Conservation (phyloP, 768 basidiomycete species). For the Naganishia onofrii region DNA sequence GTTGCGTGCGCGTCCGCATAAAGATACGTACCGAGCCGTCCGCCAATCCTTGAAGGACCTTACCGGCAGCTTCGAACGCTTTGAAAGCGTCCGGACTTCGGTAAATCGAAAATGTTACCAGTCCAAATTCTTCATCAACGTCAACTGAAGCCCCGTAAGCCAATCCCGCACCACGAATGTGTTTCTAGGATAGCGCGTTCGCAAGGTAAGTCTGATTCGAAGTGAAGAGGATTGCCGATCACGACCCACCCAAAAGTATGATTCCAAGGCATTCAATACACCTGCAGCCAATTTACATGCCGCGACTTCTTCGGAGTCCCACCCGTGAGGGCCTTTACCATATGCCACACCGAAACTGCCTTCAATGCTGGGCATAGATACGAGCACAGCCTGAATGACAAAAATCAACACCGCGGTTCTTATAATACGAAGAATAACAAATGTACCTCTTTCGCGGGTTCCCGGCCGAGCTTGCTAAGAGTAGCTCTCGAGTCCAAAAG, state of each 20-base stretch:
- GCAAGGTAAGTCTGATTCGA: background rate
- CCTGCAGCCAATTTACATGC: slow-evolving; percentile 80
- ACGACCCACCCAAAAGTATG: slow-evolving; percentile 77
- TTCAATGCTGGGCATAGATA: slow-evolving; percentile 89
- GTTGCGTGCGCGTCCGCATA: slow-evolving; percentile 21
- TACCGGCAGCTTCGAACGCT: slow-evolving; percentile 76
- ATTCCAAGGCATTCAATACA: slow-evolving; percentile 87
- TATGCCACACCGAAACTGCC: slow-evolving; percentile 80
- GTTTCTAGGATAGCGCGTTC: slow-evolving; percentile 26
- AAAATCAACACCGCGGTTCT: background rate
- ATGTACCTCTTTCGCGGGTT: slow-evolving; percentile 68
- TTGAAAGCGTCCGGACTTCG: slow-evolving; percentile 56
- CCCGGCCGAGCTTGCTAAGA: slow-evolving; percentile 70
- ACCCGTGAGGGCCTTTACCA: slow-evolving; percentile 74
- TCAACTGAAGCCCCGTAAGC: slow-evolving; percentile 85
- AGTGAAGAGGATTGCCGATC: background rate
- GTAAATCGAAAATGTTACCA: slow-evolving; percentile 23
- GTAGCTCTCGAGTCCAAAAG: slow-evolving; percentile 63
- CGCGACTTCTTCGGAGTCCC: slow-evolving; percentile 76
- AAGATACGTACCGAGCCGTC: slow-evolving; percentile 68
- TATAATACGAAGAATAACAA: background rate
- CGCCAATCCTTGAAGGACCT: slow-evolving; percentile 72
- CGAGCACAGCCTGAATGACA: slow-evolving; percentile 67
- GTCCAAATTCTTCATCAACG: slow-evolving; percentile 68
- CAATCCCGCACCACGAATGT: slow-evolving; percentile 84